Base-by-base conservation (phyloP, 192 early-diverging fungal genomes). In the Coemansia nantahalensis region DNA sequence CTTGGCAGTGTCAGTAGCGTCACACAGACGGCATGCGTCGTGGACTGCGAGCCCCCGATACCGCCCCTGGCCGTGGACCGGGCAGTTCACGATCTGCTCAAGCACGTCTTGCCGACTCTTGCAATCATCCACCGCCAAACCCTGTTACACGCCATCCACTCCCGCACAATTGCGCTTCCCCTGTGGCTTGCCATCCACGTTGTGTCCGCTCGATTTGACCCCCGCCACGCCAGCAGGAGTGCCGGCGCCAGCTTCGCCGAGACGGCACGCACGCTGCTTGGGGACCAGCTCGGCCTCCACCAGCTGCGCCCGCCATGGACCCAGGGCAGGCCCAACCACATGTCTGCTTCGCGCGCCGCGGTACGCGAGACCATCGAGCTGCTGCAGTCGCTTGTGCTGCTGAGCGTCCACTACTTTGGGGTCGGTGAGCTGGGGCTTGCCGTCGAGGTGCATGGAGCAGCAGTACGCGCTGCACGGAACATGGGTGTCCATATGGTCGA, bases 131-230 rank as follows among this genome's bases (percentile, higher is more conserved):
- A 76, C 42, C 73, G 73, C 16, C 73, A 76, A 18, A 76, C 66
- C 9, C 44, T 76, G 8, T 56, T 65, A 17, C 65, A 62, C 15
- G 43, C 53, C 11, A 76, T 76, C 41, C 73, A 54, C 40, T 54
- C 60, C 33, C 60, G 66, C 4, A 56, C 60, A 24, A 42, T 76
- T 36, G 31, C 62, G 8, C 72, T 68, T 11, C 72, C 72, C 0
- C 52, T 76, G 24, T 76, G 72, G 72, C 65, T 76, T 18, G 65
- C 72, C 21, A 76, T 76, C 26, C 72, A 76, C 34, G 72, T 65
- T 0, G 61, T 76, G 13, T 48, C 72, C 8, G 60, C 72, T 9
- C 65, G 61, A 10, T 76, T 68, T 39, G 66, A 61, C 30, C 9
- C 59, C 2, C 58, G 59, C 10, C 54, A 58, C 42, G 50, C 34